A percentile compares a stretch with the other conserved stretches of the same genome.
Evolutionary conservation across 208 protist genomes (phyloP).

Genomic region (Leishmania turanica): DNA sequence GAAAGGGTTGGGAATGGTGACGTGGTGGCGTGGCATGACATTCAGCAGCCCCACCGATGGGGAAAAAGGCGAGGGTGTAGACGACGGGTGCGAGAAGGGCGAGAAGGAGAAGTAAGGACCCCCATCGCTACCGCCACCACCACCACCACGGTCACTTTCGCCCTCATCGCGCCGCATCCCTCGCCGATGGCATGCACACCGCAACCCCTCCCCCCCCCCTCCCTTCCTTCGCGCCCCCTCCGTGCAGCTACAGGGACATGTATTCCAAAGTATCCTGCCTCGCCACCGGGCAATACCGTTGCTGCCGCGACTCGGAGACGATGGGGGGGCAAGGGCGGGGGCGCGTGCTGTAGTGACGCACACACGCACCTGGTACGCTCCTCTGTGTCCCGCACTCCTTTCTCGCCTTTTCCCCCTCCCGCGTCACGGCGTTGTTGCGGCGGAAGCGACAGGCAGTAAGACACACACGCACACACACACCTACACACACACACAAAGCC

Average conservation of each 20-base stretch:
- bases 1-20: background rate
- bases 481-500: background rate
- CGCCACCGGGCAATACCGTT: no score
- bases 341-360: background rate
- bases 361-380: background rate
- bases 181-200: no score
- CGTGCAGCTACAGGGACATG: no score
- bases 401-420: background rate
- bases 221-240: no score
- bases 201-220: no score
- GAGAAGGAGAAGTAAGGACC: background rate
- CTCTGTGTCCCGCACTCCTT: background rate
- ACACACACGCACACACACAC: background rate
- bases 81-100: background rate
- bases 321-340: no score
- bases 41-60: background rate
- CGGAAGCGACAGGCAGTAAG: background rate
- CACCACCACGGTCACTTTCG: no score
- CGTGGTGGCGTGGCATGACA: background rate
- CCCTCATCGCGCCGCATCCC: no score
- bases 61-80: background rate
- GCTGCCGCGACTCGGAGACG: no score
- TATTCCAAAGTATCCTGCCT: no score
- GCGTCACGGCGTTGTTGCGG: background rate
- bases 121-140: no score